Base-by-base conservation (phyloP, 2,329 filamentous ascomycete species). In the Pseudocercospora crystallina region DNA sequence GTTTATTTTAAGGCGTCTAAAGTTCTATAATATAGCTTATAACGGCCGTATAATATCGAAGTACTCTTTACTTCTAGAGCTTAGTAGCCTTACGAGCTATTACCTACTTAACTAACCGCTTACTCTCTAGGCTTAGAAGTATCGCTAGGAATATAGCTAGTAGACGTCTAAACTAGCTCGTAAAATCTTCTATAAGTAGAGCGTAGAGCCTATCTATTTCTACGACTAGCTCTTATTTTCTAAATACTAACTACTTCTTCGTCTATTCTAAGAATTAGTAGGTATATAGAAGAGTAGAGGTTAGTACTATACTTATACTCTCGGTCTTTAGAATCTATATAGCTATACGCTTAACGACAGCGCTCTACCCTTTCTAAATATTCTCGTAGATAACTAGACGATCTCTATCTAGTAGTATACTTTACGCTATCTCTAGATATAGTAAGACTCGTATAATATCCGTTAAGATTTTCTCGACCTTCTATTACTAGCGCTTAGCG, bases 181-280 rank as follows among this genome's bases (percentile, higher is more conserved):
- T 54, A 17, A 54, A 17, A 26, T 50, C 38, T 10, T 38, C 8
- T 5, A 47, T 34, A 11, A 42, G n/a, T 9, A 35, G 40, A 14
- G 52, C 52, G 48, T 51, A 48, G 12, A 51, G 33, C 12, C 52
- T 35, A 8, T n/a, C 49, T 43, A 55, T 48, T 35, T 49, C 44
- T 35, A 48, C 44, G 10, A 52, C 26, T 17, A 30, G 34, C 43
- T 49, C 52, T 15, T 55, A 48, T 37, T 47, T 47, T 13, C 52
- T 48, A 33, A 47, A 51, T 5, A 44, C 37, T 1, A 8, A 37
- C 12, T 2, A 15, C 11, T 2, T 39, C 8, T 14, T 43, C 33
- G 49, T 15, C 14, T 31, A 15, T 46, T 33, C 7, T 7, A 26
- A 26, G 7, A 26, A 7, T 26, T 26, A 26, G 20, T 26, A 7